Evolutionary conservation across 129 eudicot species (phyloP).

Genomic region (Saposhnikovia divaricata): DNA sequence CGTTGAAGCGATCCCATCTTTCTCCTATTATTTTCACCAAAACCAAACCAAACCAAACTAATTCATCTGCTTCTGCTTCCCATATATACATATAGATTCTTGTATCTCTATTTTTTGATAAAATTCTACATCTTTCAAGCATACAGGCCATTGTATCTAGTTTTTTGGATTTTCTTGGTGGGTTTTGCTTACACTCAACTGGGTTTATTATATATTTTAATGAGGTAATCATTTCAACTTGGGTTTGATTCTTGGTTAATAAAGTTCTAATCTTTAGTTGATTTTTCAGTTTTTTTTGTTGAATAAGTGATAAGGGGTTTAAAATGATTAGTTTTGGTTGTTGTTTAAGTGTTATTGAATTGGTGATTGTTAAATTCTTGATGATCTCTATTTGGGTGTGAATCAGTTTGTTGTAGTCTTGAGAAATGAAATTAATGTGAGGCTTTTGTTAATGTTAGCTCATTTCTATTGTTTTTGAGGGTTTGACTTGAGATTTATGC

Average conservation of each 20-base stretch:
- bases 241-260: background rate
- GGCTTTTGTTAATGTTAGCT: background rate
- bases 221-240: background rate
- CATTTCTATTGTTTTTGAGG: background rate
- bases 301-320: background rate
- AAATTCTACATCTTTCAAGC: background rate
- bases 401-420: background rate
- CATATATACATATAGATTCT: no score
- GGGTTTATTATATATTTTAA: background rate
- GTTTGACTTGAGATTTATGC: background rate
- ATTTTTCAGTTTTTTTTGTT: background rate
- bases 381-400: conserved; percentile 11
- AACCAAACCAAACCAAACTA: no score
- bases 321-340: background rate
- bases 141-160: background rate
- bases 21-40: background rate
- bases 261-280: background rate
- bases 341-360: conserved; percentile 10
- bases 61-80: background rate
- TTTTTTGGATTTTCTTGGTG: background rate
- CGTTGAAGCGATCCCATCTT: conserved; percentile 2
- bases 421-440: background rate
- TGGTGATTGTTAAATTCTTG: conserved; percentile 10
- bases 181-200: background rate
- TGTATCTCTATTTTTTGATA: background rate